Evolutionary conservation across 371 early-diverging fungal genomes (phyloP).

Genomic region (Mucor plumbeus): DNA sequence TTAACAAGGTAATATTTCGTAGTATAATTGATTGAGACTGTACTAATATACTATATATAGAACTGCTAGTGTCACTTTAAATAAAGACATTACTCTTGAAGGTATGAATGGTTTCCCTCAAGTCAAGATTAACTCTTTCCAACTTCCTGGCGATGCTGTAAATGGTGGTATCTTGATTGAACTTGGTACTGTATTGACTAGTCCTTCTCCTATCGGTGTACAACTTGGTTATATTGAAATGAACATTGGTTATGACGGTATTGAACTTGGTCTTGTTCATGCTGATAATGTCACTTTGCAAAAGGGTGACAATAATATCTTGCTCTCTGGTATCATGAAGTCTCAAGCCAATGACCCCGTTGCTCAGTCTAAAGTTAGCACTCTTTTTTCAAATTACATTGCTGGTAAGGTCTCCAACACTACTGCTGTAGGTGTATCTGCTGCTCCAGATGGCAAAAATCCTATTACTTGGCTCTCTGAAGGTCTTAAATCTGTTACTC

Average conservation of each 20-base stretch:
- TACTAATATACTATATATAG: conserved; percentile 14
- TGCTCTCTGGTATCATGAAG: conserved; percentile 57
- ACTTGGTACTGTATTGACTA: conserved; percentile 58
- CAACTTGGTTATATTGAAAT: conserved; percentile 62
- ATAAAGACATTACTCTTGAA: conserved; percentile 43
- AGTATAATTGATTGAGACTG: too few species aligned
- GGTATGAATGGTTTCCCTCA: conserved; percentile 65
- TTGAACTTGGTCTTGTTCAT: conserved; percentile 56
- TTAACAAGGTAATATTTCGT: conserved; percentile 31
- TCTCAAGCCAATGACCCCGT: conserved; percentile 53
- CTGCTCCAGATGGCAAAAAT: conserved; percentile 62
- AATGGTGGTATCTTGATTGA: conserved; percentile 61
- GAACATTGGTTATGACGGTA: conserved; percentile 56
- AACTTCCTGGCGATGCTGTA: conserved; percentile 64
- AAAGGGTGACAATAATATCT: conserved; percentile 55
- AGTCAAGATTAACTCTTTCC: conserved; percentile 59
- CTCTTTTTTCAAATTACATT: conserved; percentile 62
- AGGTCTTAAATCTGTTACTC: conserved; percentile 57
- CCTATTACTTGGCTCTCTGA: conserved; percentile 63
- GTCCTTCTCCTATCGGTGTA: conserved; percentile 67
- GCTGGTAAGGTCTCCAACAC: conserved; percentile 55
- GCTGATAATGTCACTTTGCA: conserved; percentile 52
- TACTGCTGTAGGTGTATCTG: conserved; percentile 61
- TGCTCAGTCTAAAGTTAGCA: conserved; percentile 50
- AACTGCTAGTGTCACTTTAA: conserved; percentile 45